Evolutionary conservation across 2,329 filamentous ascomycete genomes (phyloP), one percentile per base, ranked within the genome.

Genomic region (Phaeosphaeria sp.): DNA sequence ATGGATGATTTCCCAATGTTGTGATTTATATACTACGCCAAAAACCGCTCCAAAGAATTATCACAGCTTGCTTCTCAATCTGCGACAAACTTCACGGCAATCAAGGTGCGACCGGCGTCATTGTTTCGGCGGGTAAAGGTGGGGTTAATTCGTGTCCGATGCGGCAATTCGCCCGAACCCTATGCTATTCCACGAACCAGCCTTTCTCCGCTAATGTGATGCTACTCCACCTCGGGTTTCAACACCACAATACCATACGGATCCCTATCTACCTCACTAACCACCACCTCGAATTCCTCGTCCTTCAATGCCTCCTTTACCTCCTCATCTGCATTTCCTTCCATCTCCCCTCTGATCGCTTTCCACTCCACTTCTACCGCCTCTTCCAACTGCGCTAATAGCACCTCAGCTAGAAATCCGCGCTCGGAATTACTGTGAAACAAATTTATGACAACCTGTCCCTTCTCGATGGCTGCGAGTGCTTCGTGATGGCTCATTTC

Each of bases 361-460:
- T 79, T 72, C 86, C 87, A 89, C 63, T 85, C 83, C 49, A 81
- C 77, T 52, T 77, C 79, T 33, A 97, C 77, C 58, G 81, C 78
- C 40, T 81, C 80, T 67, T 87, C 81, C 67, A 97, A 78, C 75
- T 88, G 86, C 18, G 82, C 81, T 67, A 84, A 84, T 80, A 99
- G 84, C 47, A 91, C 87, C 57, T 89, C 83, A 57, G 84, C 84
- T 68, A 99, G 78, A 73, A 94, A 99, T 0, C 87, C 89, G 36
- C 95, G 83, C 81, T 99, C 95, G 0, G 91, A 95, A 77, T 98
- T 98, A 67, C 91, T 94, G 76, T 99, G 95, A 69, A 97, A 96
- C 48, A 96, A 84, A 42, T 89, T 90, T 51, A 98, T 86, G 0
- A 98, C 91, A 53, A 88, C 90, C 62, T 89, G 89, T 1, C 93